Evolutionary conservation across 1,284 basidiomycete genomes (phyloP), one percentile per base, ranked within the genome.

Genomic region (Mrakiaceae sp.): DNA sequence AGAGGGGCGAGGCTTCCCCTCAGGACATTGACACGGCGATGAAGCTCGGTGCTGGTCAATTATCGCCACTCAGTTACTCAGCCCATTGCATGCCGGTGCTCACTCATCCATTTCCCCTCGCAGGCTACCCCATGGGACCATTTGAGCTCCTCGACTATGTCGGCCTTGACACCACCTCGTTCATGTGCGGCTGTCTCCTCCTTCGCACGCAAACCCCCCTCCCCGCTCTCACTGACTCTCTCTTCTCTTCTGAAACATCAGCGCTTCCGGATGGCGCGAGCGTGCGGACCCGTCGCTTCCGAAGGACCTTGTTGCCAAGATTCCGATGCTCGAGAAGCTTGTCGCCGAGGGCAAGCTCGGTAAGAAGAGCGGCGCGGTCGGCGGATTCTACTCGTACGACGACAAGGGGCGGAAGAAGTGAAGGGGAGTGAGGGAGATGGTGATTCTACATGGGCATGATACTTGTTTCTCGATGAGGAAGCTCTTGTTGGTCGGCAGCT

Each of bases 11-110:
- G 62, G 82, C 81, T 0, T 78, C 80, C 8, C 73, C 79, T 11
- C 77, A 81, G 72, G 82, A 83, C 72, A 77, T 83, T 64, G 82
- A 83, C 72, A 78, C 75, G 10, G 82, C 81, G 49, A 83, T 83
- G 82, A 81, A 82, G 73, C 76, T 83, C 42, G 82, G 82, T 44
- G 81, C 81, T 12, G 81, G 81, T 72, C n/a, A 39, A 52, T 62
- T 43, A 1, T 11, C 55, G 9, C 42, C 27, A 27, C 27, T 27
- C 27, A 27, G 27, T 27, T 27, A 27, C 27, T 27, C 27, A 2
- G 27, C 27, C 27, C 27, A 27, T 27, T 27, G 27, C 27, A 27
- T 27, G 27, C 27, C 27, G 27, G 10, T n/a, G 43, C 57, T 52
- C 39, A 62, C 54, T 40, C 16, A 42, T 8, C 44, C 2, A 40